Evolutionary conservation across 1,284 basidiomycete species (phyloP).

Genomic region (Bjerkandera adusta): DNA sequence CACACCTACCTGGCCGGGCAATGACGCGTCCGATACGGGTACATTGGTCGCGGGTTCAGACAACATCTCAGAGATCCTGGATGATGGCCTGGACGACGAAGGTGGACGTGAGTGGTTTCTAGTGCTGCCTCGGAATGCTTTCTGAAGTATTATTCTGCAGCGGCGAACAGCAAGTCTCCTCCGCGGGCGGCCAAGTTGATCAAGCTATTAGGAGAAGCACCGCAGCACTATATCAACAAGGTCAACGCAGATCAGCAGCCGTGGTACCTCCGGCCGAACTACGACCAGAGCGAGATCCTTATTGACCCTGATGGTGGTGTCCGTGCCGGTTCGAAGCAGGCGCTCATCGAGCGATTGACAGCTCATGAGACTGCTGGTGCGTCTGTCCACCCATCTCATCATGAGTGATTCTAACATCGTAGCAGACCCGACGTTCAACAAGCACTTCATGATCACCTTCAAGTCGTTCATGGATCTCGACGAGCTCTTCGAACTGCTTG

Average conservation of each 20-base stretch:
- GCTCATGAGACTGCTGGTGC: conserved; percentile 83
- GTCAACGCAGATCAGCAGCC: conserved; percentile 61
- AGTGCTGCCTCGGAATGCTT: no score
- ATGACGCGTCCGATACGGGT: conserved; percentile 18
- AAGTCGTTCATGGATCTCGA: conserved; percentile 91
- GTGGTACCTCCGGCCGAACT: conserved; percentile 86
- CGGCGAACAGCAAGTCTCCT: conserved; percentile 30
- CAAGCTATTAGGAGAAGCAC: conserved; percentile 75
- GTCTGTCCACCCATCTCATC: conserved; percentile 20
- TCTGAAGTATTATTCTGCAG: conserved; percentile 1
- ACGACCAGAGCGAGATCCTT: conserved; percentile 77
- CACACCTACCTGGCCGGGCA: conserved; percentile 27
- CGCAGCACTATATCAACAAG: conserved; percentile 47
- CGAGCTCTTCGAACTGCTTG: conserved; percentile 85
- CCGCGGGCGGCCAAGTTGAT: conserved; percentile 56
- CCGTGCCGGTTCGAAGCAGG: conserved; percentile 86
- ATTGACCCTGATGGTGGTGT: conserved; percentile 84
- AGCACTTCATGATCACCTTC: conserved; percentile 96
- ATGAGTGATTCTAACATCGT: neutral
- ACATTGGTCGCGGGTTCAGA: conserved; percentile 18
- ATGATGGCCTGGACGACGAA: conserved; percentile 33
- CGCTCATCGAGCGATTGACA: conserved; percentile 87
- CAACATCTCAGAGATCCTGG: conserved; percentile 15
- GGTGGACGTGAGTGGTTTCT: conserved; percentile 32
- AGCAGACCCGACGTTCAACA: conserved; percentile 80